A percentile compares a stretch with the other conserved stretches of the same genome.
phyloP scores from a whole-genome alignment of 495 filamentous ascomycete species.

The Penicillium silybi region DNA sequence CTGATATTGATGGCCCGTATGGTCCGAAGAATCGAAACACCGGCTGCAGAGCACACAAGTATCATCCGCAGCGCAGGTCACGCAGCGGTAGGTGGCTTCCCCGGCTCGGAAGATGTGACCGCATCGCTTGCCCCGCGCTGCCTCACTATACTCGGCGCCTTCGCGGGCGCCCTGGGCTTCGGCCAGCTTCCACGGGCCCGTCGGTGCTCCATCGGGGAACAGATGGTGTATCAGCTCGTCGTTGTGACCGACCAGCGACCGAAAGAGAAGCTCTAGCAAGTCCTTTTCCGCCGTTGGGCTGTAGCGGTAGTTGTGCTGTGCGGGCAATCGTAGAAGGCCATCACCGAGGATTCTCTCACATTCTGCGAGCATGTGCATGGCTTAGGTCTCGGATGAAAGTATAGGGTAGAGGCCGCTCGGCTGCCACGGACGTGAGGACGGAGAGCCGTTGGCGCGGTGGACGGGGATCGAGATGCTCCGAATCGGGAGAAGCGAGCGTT shows the following conservation, averaged over 20 bases:
- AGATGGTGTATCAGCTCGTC: conserved; percentile 68
- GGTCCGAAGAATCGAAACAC: conserved; percentile 94
- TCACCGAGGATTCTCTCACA: conserved; percentile 77
- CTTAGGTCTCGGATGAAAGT: conserved; percentile 9
- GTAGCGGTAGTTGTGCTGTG: conserved; percentile 67
- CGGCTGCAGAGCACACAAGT: conserved; percentile 83
- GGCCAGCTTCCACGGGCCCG: conserved; percentile 66
- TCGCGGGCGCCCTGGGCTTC: conserved; percentile 88
- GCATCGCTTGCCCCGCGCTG: conserved; percentile 89
- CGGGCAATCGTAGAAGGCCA: conserved; percentile 67
- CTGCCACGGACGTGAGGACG: background rate
- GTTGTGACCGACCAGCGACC: conserved; percentile 71
- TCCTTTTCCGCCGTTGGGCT: conserved; percentile 60
- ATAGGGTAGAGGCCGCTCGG: conserved; percentile 7
- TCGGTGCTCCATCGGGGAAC: conserved; percentile 71
- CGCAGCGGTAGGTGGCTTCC: conserved; percentile 90
- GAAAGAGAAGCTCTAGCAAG: conserved; percentile 76
- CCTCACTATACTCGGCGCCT: conserved; percentile 90
- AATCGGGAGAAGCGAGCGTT: conserved; percentile 6
- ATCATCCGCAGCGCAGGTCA: conserved; percentile 84
- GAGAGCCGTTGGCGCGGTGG: conserved; percentile 18
- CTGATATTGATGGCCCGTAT: conserved; percentile 87
- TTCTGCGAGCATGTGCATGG: conserved; percentile 54
- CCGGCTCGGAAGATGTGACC: conserved; percentile 93
- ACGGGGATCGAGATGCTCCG: conserved; percentile 6